Evolutionary conservation across 306 rosid genomes (phyloP).

Genomic region (Inga leiocalycina): DNA sequence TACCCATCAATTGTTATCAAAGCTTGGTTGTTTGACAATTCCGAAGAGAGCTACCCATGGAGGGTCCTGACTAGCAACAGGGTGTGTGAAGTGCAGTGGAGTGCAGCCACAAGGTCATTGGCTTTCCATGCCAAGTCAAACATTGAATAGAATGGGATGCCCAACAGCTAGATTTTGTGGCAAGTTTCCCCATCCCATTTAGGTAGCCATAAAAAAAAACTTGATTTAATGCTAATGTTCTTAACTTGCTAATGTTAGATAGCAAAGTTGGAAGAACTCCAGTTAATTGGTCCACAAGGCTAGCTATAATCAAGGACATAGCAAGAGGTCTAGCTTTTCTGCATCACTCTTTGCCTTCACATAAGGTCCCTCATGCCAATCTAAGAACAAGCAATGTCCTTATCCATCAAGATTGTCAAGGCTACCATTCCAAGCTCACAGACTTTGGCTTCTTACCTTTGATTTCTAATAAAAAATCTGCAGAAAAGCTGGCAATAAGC

Average conservation of each 20-base stretch:
- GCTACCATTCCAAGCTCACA: constrained; percentile 55
- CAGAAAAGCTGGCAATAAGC: constrained; percentile 49
- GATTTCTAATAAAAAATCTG: constrained; percentile 31
- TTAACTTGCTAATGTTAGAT: constrained; percentile 44
- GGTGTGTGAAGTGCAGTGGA: not conserved
- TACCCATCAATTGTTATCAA: not conserved
- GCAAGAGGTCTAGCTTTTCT: constrained; percentile 71
- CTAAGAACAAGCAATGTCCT: constrained; percentile 68
- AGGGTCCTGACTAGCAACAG: not conserved
- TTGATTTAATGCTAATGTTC: constrained; percentile 27
- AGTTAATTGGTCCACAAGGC: constrained; percentile 63
- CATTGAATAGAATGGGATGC: not conserved
- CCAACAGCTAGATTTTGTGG: not conserved
- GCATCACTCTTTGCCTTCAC: constrained; percentile 60
- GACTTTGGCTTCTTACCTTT: constrained; percentile 64
- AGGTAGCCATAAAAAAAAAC: not conserved
- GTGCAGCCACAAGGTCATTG: too few relatives aligned
- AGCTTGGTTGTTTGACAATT: not conserved
- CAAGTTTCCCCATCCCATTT: not conserved
- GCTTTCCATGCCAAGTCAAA: not conserved
- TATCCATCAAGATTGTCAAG: constrained; percentile 37
- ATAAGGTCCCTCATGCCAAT: constrained; percentile 72
- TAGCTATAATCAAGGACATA: constrained; percentile 62
- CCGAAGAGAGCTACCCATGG: not conserved
- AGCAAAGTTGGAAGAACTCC: constrained; percentile 53